phyloP scores from a whole-genome alignment of 805 yeast species.

The Lipomyces lipofer region DNA sequence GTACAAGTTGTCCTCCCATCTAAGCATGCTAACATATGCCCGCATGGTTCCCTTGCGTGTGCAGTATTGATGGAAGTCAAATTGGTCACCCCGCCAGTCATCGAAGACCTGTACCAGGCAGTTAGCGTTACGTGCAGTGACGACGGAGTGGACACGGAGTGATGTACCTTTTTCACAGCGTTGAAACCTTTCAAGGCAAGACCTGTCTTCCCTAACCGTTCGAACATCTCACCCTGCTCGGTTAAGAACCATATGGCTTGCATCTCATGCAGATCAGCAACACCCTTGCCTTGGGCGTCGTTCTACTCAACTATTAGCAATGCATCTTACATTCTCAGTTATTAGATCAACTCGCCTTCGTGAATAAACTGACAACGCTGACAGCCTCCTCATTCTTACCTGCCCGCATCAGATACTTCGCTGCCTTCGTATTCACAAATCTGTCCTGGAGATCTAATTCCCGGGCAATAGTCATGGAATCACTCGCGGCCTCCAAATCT shows the following conservation, averaged over 20 bases:
- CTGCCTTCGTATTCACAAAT: conserved; percentile 83
- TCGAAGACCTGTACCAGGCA: conserved; percentile 44
- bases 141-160: no score
- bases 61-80: conserved; percentile 92
- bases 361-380: conserved; percentile 72
- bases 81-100: conserved; percentile 77
- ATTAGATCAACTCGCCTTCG: conserved; percentile 54
- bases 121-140: background rate
- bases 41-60: conserved; percentile 88
- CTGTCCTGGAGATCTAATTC: conserved; percentile 83
- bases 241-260: conserved; percentile 88
- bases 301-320: no score
- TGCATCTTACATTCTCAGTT: no score
- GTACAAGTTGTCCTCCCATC: conserved; percentile 80
- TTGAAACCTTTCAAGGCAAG: conserved; percentile 76
- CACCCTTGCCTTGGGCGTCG: conserved; percentile 77
- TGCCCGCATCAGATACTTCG: conserved; percentile 79
- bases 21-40: conserved; percentile 70
- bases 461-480: conserved; percentile 68
- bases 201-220: conserved; percentile 63
- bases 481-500: conserved; percentile 61
- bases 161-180: conserved; percentile 54
- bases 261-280: conserved; percentile 81
- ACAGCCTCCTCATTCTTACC: conserved; percentile 72
- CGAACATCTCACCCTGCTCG: conserved; percentile 82